Percentiles rank a stretch among this genome's conserved stretches.
Evolutionary conservation across 148 eudicot genomes (phyloP).

Genomic region (Silene uniflora): DNA sequence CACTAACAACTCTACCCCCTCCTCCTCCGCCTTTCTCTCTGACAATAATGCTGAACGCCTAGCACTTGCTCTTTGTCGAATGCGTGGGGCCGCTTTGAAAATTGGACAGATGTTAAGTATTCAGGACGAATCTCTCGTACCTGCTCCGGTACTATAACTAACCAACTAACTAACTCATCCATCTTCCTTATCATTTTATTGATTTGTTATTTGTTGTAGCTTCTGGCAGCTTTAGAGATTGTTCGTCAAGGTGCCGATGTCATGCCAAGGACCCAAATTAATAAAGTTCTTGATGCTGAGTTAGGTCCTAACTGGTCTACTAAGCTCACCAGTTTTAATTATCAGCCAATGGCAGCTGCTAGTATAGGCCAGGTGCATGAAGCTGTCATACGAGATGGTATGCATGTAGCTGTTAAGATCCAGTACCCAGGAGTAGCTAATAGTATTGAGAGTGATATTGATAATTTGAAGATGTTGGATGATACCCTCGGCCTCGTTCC

Average conservation of each 20-base stretch:
- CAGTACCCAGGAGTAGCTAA: constrained; percentile 98
- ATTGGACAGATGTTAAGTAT: constrained; percentile 97
- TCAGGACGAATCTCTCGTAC: constrained; percentile 90
- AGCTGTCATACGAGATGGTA: constrained; percentile 74
- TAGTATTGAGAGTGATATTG: constrained; percentile 98
- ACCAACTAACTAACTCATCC: not conserved
- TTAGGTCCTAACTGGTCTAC: constrained; percentile 83
- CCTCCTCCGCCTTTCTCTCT: constrained; percentile 69
- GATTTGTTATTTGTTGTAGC: constrained; percentile 32
- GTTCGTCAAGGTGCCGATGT: constrained; percentile 99
- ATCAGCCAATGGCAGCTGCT: constrained; percentile 95
- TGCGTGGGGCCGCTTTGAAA: constrained; percentile 99
- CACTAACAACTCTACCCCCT: constrained; percentile 36
- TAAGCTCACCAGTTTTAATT: constrained; percentile 72
- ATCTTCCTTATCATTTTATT: not conserved
- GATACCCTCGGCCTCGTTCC: constrained; percentile 80
- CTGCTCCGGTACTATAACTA: constrained; percentile 67
- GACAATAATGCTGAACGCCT: constrained; percentile 87
- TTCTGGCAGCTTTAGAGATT: constrained; percentile 90
- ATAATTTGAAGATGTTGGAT: constrained; percentile 74
- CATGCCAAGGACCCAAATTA: constrained; percentile 91
- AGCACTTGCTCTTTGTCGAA: constrained; percentile 96
- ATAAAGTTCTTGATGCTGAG: constrained; percentile 86
- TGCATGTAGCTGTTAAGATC: constrained; percentile 86
- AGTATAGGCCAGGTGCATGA: constrained; percentile 96